Base-by-base conservation (phyloP, 2,329 filamentous ascomycete species). In the Penicillium rolfsii region DNA sequence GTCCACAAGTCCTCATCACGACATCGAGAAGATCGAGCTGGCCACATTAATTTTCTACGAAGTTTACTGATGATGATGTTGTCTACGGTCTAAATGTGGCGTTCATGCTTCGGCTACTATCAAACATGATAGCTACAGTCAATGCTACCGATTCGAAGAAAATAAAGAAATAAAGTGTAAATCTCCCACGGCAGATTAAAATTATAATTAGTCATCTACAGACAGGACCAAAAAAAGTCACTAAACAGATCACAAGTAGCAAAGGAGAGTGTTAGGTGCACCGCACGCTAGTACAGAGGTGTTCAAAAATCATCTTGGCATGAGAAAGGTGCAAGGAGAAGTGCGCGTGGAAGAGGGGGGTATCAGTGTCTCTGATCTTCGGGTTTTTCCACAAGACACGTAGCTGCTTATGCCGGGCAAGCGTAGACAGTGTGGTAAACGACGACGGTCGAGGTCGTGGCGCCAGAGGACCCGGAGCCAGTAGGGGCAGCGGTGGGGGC, bases 181-280 rank as follows among this genome's bases (percentile, higher is more conserved):
- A 62, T 58, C 46, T 56, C 57, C 61, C 56, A 58, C 54, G 54
- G 61, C 64, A 61, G 58, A 65, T 71, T 71, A 73, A 58, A 70
- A 74, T 74, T 74, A 74, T 41, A 71, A 73, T 73, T 74, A 73
- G 50, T 60, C 72, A 71, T 74, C 67, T 74, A 75, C 73, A 48
- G 24, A 46, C 28, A 46, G 62, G 59, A 64, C 53, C 57, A 35
- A 57, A 26, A 40, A 46, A 55, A 52, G 55, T 50, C 19, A 40
- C 33, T 19, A 11, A 43, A 38, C 50, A 26, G 14, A 36, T 19
- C 28, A 49, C 43, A 45, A 35, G 43, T 24, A 33, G 43, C 33
- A 33, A n/a, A 24, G 30, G n/a, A 19, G 9, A 11, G 8, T 16
- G n/a, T n/a, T 52, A 28, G 53, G 28, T 69, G 63, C 69, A 66